Percentiles rank a stretch among this genome's conserved stretches.
Conservation (phyloP, 2,329 filamentous ascomycete genomes). For the Massarina eburnea region DNA sequence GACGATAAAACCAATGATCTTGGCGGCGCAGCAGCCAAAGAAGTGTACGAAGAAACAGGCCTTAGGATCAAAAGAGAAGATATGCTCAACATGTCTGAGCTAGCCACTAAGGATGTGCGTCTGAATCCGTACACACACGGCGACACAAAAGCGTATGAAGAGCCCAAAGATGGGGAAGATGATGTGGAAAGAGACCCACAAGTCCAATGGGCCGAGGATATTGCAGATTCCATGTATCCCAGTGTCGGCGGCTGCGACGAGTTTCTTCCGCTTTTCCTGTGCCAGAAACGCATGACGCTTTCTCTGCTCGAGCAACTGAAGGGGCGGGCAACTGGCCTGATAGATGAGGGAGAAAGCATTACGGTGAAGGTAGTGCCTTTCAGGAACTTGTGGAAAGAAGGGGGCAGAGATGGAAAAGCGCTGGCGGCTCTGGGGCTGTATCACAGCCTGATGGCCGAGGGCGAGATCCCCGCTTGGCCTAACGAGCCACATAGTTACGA, state of each 20-base stretch:
- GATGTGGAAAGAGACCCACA: too few relatives aligned
- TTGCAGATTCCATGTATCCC: slow-evolving; percentile 52
- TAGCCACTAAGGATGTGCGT: slow-evolving; percentile 42
- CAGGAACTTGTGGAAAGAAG: slow-evolving; percentile 56
- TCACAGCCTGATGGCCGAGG: slow-evolving; percentile 52
- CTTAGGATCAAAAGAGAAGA: slow-evolving; percentile 54
- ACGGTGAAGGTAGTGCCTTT: slow-evolving; percentile 58
- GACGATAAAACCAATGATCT: slow-evolving; percentile 57
- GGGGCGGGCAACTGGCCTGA: slow-evolving; percentile 57
- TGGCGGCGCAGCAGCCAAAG: slow-evolving; percentile 57
- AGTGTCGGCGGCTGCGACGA: slow-evolving; percentile 61
- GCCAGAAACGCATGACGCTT: slow-evolving; percentile 54
- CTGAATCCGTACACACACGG: neutral
- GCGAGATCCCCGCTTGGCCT: slow-evolving; percentile 40
- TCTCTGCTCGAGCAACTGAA: slow-evolving; percentile 53
- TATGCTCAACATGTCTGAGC: slow-evolving; percentile 56
- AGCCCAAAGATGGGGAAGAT: neutral
- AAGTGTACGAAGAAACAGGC: slow-evolving; percentile 60
- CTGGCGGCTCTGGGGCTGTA: slow-evolving; percentile 60
- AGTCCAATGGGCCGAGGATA: neutral
- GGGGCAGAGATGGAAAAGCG: slow-evolving; percentile 58
- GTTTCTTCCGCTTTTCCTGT: slow-evolving; percentile 59
- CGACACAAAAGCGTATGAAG: neutral
- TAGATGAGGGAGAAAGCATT: slow-evolving; percentile 60
- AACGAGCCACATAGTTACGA: too few relatives aligned